phyloP scores from a whole-genome alignment of 2,329 filamentous ascomycete species.

The Aspergillus japonicus region DNA sequence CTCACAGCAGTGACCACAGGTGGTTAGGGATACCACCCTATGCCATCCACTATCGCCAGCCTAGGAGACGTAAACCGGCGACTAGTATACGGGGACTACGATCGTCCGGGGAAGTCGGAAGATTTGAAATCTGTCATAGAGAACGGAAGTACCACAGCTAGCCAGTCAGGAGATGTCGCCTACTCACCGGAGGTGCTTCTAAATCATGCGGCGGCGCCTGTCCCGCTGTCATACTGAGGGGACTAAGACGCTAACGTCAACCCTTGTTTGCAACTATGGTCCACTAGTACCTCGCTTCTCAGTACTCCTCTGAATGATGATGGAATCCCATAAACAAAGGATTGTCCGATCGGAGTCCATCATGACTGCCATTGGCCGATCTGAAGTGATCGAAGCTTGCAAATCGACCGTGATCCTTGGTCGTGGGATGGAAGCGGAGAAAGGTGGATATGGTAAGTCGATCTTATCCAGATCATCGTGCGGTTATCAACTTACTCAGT shows the following conservation, averaged over 20 bases:
- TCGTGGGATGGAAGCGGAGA: slow-evolving; percentile 1
- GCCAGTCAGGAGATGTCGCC: not conserved
- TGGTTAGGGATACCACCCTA: not conserved
- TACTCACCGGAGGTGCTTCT: not conserved
- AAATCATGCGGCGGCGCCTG: slow-evolving; percentile 2
- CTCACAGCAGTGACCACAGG: not conserved
- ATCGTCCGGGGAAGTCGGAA: slow-evolving; percentile 7
- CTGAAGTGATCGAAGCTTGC: slow-evolving; percentile 1
- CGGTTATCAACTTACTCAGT: not conserved
- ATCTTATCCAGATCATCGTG: slow-evolving; percentile 15
- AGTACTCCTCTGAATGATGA: not conserved
- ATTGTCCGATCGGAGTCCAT: slow-evolving; percentile 1
- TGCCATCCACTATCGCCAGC: not conserved
- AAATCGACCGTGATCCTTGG: not conserved
- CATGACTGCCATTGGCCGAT: slow-evolving; percentile 14
- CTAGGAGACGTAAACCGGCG: not conserved
- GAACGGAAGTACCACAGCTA: slow-evolving; percentile 2
- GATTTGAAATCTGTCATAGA: slow-evolving; percentile 2
- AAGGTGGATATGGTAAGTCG: slow-evolving; percentile 11
- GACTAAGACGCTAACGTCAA: slow-evolving; percentile 4
- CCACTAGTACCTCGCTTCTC: not conserved
- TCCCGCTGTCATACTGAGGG: slow-evolving; percentile 6
- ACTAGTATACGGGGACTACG: not conserved
- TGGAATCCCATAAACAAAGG: not conserved
- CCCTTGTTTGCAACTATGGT: not conserved